Evolutionary conservation across 345 rosid genomes (phyloP).

Genomic region (Raphanus raphanistrum): DNA sequence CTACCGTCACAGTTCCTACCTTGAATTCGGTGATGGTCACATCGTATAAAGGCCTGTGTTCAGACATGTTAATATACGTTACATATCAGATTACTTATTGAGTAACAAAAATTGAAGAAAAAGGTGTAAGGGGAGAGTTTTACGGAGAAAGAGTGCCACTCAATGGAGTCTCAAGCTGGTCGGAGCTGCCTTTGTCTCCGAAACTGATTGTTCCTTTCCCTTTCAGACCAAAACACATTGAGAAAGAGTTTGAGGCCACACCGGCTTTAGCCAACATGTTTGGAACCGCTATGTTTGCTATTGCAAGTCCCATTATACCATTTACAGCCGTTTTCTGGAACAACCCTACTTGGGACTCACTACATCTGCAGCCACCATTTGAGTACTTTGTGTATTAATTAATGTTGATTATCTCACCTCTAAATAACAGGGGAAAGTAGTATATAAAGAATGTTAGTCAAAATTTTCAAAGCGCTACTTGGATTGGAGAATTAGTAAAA

Average conservation of each 20-base stretch:
- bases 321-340: slow-evolving; percentile 75
- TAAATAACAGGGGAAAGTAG: not conserved
- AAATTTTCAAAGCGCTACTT: not conserved
- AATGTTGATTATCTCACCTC: not conserved
- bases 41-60: slow-evolving; percentile 63
- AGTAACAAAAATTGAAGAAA: not conserved
- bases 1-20: slow-evolving; percentile 54
- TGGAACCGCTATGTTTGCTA: slow-evolving; percentile 71
- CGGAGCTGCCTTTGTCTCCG: slow-evolving; percentile 83
- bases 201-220: slow-evolving; percentile 85
- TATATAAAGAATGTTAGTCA: not conserved
- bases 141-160: slow-evolving; percentile 47
- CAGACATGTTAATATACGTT: not conserved
- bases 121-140: slow-evolving; percentile 28
- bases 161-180: slow-evolving; percentile 84
- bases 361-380: slow-evolving; percentile 60
- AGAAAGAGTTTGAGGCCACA: slow-evolving; percentile 65
- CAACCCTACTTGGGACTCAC: slow-evolving; percentile 68
- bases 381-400: not conserved
- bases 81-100: not conserved
- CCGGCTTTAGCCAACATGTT: slow-evolving; percentile 76
- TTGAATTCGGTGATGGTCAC: slow-evolving; percentile 56
- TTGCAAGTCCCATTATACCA: slow-evolving; percentile 89
- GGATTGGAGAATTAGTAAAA: not conserved
- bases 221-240: slow-evolving; percentile 78